A percentile compares a stretch with the other conserved stretches of the same genome.
phyloP scores from a whole-genome alignment of 129 eudicot genomes.

The Flaveria robusta region DNA sequence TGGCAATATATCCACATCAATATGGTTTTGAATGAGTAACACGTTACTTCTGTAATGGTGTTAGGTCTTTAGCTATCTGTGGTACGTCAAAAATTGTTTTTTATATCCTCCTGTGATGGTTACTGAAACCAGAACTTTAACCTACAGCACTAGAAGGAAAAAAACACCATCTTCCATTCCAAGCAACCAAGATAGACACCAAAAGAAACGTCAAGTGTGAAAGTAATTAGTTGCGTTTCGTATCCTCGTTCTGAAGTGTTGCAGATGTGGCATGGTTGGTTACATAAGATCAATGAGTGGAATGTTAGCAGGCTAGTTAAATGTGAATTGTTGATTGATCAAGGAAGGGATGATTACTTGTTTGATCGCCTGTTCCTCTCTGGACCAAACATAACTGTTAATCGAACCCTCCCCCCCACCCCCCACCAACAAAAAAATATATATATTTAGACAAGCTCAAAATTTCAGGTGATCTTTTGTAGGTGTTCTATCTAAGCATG shows the following conservation, averaged over 20 bases:
- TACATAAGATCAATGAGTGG: background rate
- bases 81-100: background rate
- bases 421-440: too few species aligned
- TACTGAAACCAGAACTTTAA: background rate
- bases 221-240: background rate
- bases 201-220: too few species aligned
- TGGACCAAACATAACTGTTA: too few species aligned
- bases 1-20: constrained; percentile 2
- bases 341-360: background rate
- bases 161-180: background rate
- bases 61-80: constrained; percentile 5
- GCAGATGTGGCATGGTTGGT: background rate
- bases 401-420: too few species aligned
- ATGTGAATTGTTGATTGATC: background rate
- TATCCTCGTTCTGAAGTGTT: background rate
- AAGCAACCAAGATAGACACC: background rate
- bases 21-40: background rate
- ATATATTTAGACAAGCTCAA: background rate
- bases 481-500: background rate
- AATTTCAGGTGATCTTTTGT: background rate
- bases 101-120: background rate
- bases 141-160: background rate
- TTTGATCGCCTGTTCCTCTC: too few species aligned
- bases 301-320: too few species aligned
- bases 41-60: background rate